A percentile compares a stretch with the other conserved stretches of the same genome.
Evolutionary conservation across 1,284 basidiomycete species (phyloP).

Genomic region (Trichosporon sp.): DNA sequence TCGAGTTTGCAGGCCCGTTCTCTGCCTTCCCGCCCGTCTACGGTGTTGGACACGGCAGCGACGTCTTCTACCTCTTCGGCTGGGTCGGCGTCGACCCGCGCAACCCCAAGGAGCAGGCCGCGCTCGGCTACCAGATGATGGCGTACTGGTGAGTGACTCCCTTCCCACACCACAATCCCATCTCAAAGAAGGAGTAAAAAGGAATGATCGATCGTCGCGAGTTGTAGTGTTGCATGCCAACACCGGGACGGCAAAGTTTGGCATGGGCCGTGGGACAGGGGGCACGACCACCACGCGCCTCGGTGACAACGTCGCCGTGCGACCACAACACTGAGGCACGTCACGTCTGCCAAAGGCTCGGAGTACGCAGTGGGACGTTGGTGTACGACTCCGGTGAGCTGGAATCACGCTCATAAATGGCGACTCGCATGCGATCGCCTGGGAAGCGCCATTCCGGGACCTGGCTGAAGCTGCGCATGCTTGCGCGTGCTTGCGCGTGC

Average conservation of each 20-base stretch:
- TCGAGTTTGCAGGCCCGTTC: constrained; percentile 36
- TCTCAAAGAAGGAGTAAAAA: too few species aligned
- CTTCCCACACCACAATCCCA: too few species aligned
- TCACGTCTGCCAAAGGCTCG: not conserved
- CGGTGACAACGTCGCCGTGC: constrained; percentile 2
- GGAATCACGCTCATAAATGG: not conserved
- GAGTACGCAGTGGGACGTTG: not conserved
- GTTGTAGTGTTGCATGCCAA: not conserved
- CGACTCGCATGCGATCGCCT: not conserved
- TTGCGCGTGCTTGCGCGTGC: not conserved
- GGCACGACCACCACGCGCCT: not conserved
- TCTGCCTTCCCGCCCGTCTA: not conserved
- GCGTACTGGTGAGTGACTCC: not conserved
- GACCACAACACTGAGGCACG: not conserved
- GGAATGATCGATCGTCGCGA: not conserved
- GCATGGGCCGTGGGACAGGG: not conserved
- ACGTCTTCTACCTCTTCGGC: constrained; percentile 42
- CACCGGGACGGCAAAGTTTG: not conserved
- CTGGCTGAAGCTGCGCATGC: not conserved
- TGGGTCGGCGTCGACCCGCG: constrained; percentile 6
- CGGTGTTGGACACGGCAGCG: constrained; percentile 33
- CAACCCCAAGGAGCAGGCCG: not conserved
- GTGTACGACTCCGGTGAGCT: not conserved
- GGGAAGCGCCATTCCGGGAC: not conserved
- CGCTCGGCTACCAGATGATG: constrained; percentile 8